A percentile compares a stretch with the other conserved stretches of the same genome.
These are phyloP conservation scores for Trypanosoma brucei DNA, from an alignment of 208 protist species.

Conservation along the genomic window DNA sequence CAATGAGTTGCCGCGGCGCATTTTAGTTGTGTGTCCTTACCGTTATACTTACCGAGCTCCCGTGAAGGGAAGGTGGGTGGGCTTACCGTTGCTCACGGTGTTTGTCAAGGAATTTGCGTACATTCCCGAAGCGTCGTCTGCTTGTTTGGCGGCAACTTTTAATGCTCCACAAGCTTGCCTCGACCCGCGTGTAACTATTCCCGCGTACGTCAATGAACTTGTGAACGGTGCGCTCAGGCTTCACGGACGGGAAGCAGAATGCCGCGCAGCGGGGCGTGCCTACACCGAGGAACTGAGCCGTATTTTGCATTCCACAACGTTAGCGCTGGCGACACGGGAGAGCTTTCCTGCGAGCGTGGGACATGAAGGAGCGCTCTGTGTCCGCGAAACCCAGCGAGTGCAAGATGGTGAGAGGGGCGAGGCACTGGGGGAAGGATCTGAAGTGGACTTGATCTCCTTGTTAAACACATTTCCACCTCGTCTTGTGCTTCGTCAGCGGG, in stretches of 20 bases:
- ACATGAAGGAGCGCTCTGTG: background rate
- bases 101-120: constrained; percentile 88
- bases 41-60: constrained; percentile 68
- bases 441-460: constrained; percentile 10
- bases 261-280: constrained; percentile 31
- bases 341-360: no score
- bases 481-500: constrained; percentile 62
- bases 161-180: constrained; percentile 17
- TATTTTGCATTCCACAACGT: background rate
- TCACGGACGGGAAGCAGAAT: constrained; percentile 70
- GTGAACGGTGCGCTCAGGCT: constrained; percentile 52
- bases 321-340: background rate
- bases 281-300: constrained; percentile 36
- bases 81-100: constrained; percentile 66
- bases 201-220: constrained; percentile 75
- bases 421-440: background rate
- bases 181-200: constrained; percentile 42
- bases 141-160: constrained; percentile 1
- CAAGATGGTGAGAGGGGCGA: background rate
- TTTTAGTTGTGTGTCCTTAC: constrained; percentile 83
- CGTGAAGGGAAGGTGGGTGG: constrained; percentile 92
- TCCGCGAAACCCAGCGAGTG: background rate
- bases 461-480: constrained; percentile 16
- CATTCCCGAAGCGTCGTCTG: constrained; percentile 19
- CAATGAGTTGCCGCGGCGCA: background rate